Evolutionary conservation across 2,329 filamentous ascomycete species (phyloP), one percentile per base, ranked within the genome.

Genomic region (Cladosporium sp.): DNA sequence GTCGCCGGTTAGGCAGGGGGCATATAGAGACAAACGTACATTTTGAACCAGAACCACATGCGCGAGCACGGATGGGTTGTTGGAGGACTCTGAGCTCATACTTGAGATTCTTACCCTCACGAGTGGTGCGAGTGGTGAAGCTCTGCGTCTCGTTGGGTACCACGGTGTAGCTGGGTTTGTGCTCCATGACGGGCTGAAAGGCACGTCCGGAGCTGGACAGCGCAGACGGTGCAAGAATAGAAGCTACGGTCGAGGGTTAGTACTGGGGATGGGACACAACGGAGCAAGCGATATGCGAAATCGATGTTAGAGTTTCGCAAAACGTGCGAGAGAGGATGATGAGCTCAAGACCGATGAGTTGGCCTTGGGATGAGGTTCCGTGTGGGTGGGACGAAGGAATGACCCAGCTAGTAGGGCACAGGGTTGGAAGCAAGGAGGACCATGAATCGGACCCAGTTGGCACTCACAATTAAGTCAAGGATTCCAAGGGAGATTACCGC

Each of bases 21-120:
- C 52, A n/a, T n/a, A 33, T n/a, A 12, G 52, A 35, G 2, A 26
- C 3, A 33, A 23, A 69, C 89, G 80, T 84, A 96, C 92, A 96
- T 82, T 98, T 98, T 63, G 92, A 92, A 67, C 95, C 95, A 64
- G 93, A 93, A 74, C 95, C 95, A 78, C 95, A 99, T 64, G 95
- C 95, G 82, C 95, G 87, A 59, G 95, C 94, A 74, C 93, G 91
- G 80, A 96, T 91, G 23, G 95, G 95, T 78, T 98, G 92, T 80
- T 99, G 95, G 72, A 97, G 89, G 65, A 98, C 93, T 67, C 87
- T 88, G 78, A 98, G 83, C 69, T 86, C 84, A 79, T 98, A 98
- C 75, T 88, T 92, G 71, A 97, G 85, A 69, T 84, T 88, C 71
- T 91, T 88, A 68, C 91, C 91, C 72, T 90, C 89, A 72, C 88